phyloP scores from a whole-genome alignment of 441 rosid genomes.

The Gossypium lobatum region DNA sequence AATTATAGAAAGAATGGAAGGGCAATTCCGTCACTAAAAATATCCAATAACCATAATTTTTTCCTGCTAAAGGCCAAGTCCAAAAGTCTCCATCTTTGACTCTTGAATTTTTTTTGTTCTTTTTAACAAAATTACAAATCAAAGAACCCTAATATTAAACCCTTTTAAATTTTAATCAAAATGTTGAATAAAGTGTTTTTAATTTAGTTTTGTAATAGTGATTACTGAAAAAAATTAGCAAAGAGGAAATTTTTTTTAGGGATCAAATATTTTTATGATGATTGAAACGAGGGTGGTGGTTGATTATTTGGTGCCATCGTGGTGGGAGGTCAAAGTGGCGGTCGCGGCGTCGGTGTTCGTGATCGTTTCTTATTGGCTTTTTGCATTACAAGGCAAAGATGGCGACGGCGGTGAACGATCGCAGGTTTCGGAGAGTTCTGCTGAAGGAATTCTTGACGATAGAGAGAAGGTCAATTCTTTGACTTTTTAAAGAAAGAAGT shows the following conservation, averaged over 20 bases:
- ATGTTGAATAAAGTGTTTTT: not conserved
- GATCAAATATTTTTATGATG: constrained; percentile 16
- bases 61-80: not conserved
- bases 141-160: constrained; percentile 9
- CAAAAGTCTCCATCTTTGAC: constrained; percentile 16
- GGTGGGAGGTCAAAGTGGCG: constrained; percentile 85
- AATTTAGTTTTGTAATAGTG: not conserved
- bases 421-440: constrained; percentile 28
- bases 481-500: not conserved
- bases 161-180: not conserved
- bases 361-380: constrained; percentile 56
- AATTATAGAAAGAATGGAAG: not conserved
- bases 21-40: not conserved
- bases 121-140: not conserved
- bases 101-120: not conserved
- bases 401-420: constrained; percentile 34
- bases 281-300: constrained; percentile 40
- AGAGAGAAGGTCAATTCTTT: constrained; percentile 59
- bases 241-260: not conserved
- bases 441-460: constrained; percentile 27
- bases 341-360: constrained; percentile 58
- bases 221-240: not conserved
- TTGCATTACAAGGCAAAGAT: constrained; percentile 34
- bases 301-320: constrained; percentile 63
- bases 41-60: not conserved